Evolutionary conservation across 2,329 filamentous ascomycete genomes (phyloP).

Genomic region (Cytospora piceicola): DNA sequence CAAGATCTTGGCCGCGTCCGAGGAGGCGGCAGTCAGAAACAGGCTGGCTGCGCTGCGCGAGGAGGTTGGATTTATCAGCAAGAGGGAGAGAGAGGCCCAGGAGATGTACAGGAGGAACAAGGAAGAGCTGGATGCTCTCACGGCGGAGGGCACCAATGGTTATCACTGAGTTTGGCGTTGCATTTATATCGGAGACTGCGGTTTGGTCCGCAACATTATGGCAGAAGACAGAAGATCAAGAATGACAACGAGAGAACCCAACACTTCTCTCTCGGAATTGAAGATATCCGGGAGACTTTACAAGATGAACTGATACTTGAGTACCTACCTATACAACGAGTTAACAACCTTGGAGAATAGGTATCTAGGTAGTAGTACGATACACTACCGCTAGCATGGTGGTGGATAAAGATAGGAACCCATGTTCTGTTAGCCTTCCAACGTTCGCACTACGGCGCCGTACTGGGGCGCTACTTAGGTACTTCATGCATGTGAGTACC

Average conservation of each 20-base stretch:
- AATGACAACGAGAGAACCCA: not conserved
- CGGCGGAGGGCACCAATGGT: constrained; percentile 42
- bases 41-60: constrained; percentile 76
- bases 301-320: no score
- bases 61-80: constrained; percentile 81
- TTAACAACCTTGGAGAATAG: no score
- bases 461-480: no score
- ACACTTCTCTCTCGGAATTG: not conserved
- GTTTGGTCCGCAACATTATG: not conserved
- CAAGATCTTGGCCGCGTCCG: constrained; percentile 74
- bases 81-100: constrained; percentile 87
- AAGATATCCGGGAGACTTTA: no score
- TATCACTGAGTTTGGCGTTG: constrained; percentile 40
- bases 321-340: no score
- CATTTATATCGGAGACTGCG: not conserved
- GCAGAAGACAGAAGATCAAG: not conserved
- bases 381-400: no score
- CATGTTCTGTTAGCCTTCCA: no score
- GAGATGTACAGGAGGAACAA: constrained; percentile 77
- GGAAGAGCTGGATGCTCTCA: constrained; percentile 74
- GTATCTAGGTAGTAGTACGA: no score
- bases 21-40: constrained; percentile 74
- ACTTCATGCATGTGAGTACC: no score
- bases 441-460: no score
- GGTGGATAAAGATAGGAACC: no score